Conservation (phyloP, 1,139 yeast species). For the Scheffersomyces segobiensis region DNA sequence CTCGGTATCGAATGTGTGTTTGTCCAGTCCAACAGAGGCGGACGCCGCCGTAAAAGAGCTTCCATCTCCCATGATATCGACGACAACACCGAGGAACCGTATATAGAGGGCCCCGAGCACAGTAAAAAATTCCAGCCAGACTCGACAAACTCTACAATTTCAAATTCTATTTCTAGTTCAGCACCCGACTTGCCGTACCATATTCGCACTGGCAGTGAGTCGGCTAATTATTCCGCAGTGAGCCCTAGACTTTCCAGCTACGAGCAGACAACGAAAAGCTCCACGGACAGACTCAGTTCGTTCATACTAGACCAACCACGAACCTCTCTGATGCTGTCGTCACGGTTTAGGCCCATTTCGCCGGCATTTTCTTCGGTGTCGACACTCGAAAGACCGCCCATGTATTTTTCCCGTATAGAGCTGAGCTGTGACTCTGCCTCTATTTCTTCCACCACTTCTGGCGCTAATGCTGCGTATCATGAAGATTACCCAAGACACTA, state of each 20-base stretch:
- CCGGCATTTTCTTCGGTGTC: neutral
- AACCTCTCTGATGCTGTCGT: neutral
- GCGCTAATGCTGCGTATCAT: slow-evolving; percentile 2
- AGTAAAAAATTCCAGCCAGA: neutral
- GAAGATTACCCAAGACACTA: slow-evolving; percentile 6
- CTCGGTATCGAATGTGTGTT: slow-evolving; percentile 55
- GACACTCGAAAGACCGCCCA: neutral
- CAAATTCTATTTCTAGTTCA: slow-evolving; percentile 6
- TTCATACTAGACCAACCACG: slow-evolving; percentile 1
- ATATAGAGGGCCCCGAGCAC: neutral
- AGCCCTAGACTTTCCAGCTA: neutral
- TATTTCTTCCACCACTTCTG: neutral
- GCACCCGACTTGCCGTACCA: slow-evolving; percentile 7
- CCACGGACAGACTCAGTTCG: neutral
- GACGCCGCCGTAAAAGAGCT: slow-evolving; percentile 44
- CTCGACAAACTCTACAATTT: slow-evolving; percentile 6
- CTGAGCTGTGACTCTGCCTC: neutral
- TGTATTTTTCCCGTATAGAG: neutral
- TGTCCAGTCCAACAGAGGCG: slow-evolving; percentile 61
- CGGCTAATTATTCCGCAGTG: neutral
- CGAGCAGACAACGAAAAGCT: neutral
- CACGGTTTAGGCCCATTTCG: neutral
- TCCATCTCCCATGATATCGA: slow-evolving; percentile 1
- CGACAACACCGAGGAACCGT: neutral
- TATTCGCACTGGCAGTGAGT: neutral